Conservation (phyloP, 169 alveolate genomes). For the Plasmodium yoelii region DNA sequence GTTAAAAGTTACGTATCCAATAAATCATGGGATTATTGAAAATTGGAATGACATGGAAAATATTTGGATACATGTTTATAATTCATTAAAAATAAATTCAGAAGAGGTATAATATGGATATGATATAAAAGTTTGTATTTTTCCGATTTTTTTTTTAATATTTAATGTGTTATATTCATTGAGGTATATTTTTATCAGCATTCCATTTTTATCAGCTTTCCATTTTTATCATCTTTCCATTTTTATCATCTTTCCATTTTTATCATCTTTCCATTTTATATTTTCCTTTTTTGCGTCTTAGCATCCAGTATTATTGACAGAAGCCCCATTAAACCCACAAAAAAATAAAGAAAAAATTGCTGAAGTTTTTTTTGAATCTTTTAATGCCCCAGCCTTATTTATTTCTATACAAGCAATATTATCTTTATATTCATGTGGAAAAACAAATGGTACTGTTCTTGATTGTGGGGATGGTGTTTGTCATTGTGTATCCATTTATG, state of each 20-base stretch:
- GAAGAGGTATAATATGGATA: conserved; percentile 71
- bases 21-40: conserved; percentile 85
- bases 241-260: too few species aligned
- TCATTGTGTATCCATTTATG: conserved; percentile 88
- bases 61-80: conserved; percentile 85
- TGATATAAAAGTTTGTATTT: conserved; percentile 16
- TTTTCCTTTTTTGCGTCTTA: conserved; percentile 1
- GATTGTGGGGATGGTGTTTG: conserved; percentile 88
- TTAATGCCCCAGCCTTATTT: conserved; percentile 85
- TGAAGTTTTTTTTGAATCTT: conserved; percentile 84
- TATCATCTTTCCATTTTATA: not conserved
- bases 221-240: too few species aligned
- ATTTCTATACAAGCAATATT: conserved; percentile 84
- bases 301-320: conserved; percentile 81
- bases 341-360: conserved; percentile 83
- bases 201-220: not conserved
- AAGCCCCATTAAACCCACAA: conserved; percentile 83
- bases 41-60: conserved; percentile 87
- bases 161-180: not conserved
- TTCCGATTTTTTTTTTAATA: not conserved
- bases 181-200: too few species aligned
- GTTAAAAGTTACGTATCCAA: conserved; percentile 87
- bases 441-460: conserved; percentile 88
- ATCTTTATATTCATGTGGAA: conserved; percentile 86
- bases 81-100: conserved; percentile 79